Base-by-base conservation (phyloP, 495 filamentous ascomycete genomes). In the Aspergillus diversus region DNA sequence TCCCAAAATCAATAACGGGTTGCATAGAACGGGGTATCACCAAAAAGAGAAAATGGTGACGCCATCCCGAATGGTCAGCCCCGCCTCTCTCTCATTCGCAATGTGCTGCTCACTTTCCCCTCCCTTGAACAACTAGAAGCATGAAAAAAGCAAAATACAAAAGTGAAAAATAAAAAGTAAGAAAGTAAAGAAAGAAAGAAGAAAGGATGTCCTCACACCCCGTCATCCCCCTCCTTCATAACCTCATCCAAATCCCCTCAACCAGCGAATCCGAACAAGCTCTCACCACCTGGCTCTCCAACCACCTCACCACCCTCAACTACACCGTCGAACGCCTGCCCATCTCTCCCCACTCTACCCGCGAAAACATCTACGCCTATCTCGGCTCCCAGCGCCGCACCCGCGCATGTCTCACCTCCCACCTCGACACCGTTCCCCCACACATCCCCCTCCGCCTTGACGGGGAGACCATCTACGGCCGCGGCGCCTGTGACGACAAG, bases 401-500 rank as follows among this genome's bases (percentile, higher is more conserved):
- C 35, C 47, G 62, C 31, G 79, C 87, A 0, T 84, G 94, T 33
- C 74, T 93, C 0, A 82, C 86, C 5, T 86, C 83, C 48, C 90
- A 94, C 65, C 83, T 91, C 55, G 85, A 89, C 48, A 83, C 79
- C 15, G 75, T 88, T 33, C 83, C 83, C 5, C 80, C 81, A 2
- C 89, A 83, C 73, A 87, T 90, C 62, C 86, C 66, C 59, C 54
- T 71, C 11, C 55, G 63, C 16, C 71, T 78, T 61, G 77, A 74
- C 3, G 79, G 85, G 8, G 70, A 75, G 37, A 67, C 73, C 35
- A 86, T 90, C 34, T 83, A 80, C 54, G 92, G 92, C 8, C 86
- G 92, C 21, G 92, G 92, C 43, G 85, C 83, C 49, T 91, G 92
- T 61, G 92, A 96, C 67, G 92, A 88, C 57, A 96, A 96, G 69